Percentiles rank a stretch among this genome's conserved stretches.
phyloP scores from a whole-genome alignment of 169 alveolate species.

The Plasmodium gonderi region DNA sequence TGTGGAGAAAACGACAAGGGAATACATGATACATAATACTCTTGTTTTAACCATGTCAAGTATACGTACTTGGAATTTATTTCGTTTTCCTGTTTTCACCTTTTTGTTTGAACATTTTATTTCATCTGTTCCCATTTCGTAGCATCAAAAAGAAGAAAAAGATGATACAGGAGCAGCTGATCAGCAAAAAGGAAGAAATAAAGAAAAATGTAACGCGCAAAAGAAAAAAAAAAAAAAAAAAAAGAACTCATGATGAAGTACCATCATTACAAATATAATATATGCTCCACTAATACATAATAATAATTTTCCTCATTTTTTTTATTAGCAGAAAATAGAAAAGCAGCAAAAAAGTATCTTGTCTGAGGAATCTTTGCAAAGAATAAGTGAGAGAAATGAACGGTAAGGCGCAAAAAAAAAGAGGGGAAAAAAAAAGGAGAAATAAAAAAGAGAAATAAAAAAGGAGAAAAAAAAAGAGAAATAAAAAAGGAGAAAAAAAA shows the following conservation, averaged over 20 bases:
- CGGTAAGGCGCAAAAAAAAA: conserved; percentile 10
- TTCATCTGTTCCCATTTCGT: background rate
- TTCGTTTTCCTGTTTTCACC: background rate
- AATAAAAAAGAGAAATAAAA: background rate
- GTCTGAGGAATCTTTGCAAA: conserved; percentile 68
- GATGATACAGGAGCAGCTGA: conserved; percentile 45
- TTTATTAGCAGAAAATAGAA: conserved; percentile 12
- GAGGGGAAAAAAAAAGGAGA: background rate
- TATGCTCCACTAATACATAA: background rate
- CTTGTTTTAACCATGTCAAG: background rate
- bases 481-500: background rate
- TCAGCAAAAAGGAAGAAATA: conserved; percentile 54
- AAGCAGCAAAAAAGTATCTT: conserved; percentile 44
- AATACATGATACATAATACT: background rate
- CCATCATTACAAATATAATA: background rate
- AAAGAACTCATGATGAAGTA: background rate
- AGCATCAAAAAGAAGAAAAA: conserved; percentile 55
- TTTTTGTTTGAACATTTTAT: background rate
- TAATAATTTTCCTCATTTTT: background rate
- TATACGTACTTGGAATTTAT: background rate
- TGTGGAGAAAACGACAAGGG: background rate
- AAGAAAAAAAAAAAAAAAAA: conserved; percentile 8
- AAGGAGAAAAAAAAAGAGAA: background rate
- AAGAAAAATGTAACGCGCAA: conserved; percentile 42
- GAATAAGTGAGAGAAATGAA: conserved; percentile 63